Conservation (phyloP, 1,139 yeast genomes). For the Diutina scorzettiae region DNA sequence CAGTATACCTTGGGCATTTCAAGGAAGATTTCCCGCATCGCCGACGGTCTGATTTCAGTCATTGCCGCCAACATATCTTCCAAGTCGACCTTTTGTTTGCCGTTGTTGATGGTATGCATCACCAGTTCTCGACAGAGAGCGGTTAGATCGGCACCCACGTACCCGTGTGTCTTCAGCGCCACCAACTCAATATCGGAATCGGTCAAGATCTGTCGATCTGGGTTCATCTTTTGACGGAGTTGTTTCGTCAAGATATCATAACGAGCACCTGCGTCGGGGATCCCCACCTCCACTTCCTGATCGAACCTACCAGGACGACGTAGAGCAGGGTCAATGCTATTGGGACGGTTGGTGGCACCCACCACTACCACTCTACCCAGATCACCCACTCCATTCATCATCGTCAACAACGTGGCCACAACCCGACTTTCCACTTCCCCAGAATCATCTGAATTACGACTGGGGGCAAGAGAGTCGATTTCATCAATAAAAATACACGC, state of each 20-base stretch:
- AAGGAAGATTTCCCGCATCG: conserved; percentile 88
- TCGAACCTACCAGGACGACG: conserved; percentile 72
- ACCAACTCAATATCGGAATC: conserved; percentile 41
- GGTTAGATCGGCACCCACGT: conserved; percentile 80
- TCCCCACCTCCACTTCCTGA: conserved; percentile 70
- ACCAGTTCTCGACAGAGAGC: conserved; percentile 86
- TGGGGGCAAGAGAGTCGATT: conserved; percentile 83
- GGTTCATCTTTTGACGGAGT: conserved; percentile 41
- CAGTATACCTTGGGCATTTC: conserved; percentile 92
- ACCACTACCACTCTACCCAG: conserved; percentile 62
- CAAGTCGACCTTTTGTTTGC: conserved; percentile 24
- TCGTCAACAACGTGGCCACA: conserved; percentile 74
- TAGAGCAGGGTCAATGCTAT: conserved; percentile 51
- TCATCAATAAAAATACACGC: conserved; percentile 83
- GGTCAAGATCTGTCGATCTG: conserved; percentile 40
- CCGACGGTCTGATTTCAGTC: conserved; percentile 79
- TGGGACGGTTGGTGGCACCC: conserved; percentile 75
- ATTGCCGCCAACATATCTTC: conserved; percentile 58
- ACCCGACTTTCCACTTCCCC: conserved; percentile 86
- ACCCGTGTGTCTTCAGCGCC: conserved; percentile 60
- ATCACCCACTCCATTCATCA: conserved; percentile 83
- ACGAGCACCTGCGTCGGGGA: conserved; percentile 63
- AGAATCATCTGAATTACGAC: conserved; percentile 66
- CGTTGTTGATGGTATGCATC: conserved; percentile 65
- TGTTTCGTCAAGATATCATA: conserved; percentile 51